Conservation (phyloP, 2,329 filamentous ascomycete species). For the Xylariaceae sp. region DNA sequence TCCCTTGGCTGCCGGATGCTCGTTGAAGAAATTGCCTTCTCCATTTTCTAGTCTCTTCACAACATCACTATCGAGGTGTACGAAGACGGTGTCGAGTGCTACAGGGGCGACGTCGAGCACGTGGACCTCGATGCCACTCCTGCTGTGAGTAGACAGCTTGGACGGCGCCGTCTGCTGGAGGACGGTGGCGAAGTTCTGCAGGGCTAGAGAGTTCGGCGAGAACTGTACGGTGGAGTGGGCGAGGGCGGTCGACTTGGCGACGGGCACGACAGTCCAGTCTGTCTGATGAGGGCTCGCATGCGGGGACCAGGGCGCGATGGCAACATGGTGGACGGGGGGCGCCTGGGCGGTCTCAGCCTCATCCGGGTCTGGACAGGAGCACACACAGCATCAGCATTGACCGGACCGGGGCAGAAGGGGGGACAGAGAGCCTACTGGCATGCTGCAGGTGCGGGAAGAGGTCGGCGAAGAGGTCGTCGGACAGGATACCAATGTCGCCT, state of each 20-base stretch:
- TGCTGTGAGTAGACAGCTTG: conserved; percentile 63
- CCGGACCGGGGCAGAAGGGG: too few relatives aligned
- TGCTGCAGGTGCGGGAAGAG: conserved; percentile 60
- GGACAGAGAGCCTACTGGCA: conserved; percentile 3
- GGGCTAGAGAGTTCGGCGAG: conserved; percentile 60
- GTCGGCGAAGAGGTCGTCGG: conserved; percentile 76
- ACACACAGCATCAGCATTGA: too few relatives aligned
- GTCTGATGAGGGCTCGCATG: conserved; percentile 50
- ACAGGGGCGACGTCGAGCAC: conserved; percentile 75
- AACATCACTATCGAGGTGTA: conserved; percentile 75
- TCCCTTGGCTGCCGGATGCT: conserved; percentile 36
- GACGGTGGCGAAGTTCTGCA: conserved; percentile 71
- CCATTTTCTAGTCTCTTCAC: conserved; percentile 74
- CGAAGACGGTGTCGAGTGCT: conserved; percentile 75
- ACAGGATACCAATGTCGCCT: conserved; percentile 78
- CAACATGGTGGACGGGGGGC: conserved; percentile 52
- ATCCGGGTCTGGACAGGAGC: conserved; percentile 18
- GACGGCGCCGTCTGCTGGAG: conserved; percentile 69
- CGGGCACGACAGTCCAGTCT: conserved; percentile 79
- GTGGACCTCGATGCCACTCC: conserved; percentile 75
- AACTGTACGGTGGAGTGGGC: conserved; percentile 75
- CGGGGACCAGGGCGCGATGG: conserved; percentile 67
- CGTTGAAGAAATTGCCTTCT: conserved; percentile 71
- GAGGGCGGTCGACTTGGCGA: conserved; percentile 56
- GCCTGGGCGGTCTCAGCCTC: conserved; percentile 22